Percentiles rank a stretch among this genome's conserved stretches.
These are phyloP conservation scores for Euphorbia peplus DNA, from an alignment of 345 rosid genomes.

Conservation along the genomic window DNA sequence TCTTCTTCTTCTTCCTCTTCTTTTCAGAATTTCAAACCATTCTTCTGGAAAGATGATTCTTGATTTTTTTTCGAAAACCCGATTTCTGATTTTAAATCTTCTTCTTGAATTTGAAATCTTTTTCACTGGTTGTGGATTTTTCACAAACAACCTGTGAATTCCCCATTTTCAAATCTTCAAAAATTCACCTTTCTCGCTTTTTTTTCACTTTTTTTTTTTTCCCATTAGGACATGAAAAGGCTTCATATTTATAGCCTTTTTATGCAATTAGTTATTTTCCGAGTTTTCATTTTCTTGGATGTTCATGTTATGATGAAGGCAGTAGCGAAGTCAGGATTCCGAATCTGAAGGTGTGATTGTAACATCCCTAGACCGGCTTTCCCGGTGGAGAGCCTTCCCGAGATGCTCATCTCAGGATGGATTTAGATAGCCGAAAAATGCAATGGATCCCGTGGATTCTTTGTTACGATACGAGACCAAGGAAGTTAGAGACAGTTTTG, in stretches of 20 bases:
- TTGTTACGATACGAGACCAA: constrained; percentile 24
- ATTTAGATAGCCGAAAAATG: no score
- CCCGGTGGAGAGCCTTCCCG: no score
- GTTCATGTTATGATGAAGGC: constrained; percentile 17
- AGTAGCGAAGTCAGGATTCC: background rate
- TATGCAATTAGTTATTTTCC: background rate
- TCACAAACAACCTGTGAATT: constrained; percentile 35
- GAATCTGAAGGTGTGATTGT: no score
- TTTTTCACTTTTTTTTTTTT: constrained; percentile 1
- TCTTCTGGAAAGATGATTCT: constrained; percentile 60
- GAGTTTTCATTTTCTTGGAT: constrained; percentile 5
- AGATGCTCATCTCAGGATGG: no score
- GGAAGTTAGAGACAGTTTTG: constrained; percentile 55
- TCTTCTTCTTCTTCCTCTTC: constrained; percentile 41
- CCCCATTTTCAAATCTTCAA: background rate
- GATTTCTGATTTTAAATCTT: constrained; percentile 8
- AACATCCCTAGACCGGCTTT: no score
- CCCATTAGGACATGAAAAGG: constrained; percentile 17
- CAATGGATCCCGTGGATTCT: no score
- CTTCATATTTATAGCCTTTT: constrained; percentile 49
- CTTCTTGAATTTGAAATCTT: background rate
- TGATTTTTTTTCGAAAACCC: constrained; percentile 23
- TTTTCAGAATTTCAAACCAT: constrained; percentile 49
- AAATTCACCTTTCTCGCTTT: background rate
- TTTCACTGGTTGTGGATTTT: constrained; percentile 42